These are phyloP conservation scores for Raffaelea deltoideospora DNA, from an alignment of 2,329 filamentous ascomycete genomes.

Conservation along the genomic window DNA sequence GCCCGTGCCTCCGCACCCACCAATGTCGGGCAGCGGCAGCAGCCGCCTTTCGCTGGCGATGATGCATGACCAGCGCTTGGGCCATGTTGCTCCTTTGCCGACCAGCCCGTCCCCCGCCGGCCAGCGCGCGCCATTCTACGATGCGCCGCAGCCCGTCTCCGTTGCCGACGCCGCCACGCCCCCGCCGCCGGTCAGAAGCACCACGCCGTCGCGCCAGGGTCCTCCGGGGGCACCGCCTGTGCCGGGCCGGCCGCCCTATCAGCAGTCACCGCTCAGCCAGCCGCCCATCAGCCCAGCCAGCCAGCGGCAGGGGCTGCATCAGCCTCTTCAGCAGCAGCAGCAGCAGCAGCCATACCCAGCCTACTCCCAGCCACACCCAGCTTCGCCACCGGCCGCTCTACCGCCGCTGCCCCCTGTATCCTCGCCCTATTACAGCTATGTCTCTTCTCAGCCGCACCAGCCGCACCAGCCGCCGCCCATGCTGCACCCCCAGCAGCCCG, in stretches of 20 bases:
- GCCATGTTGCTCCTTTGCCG: too few relatives aligned
- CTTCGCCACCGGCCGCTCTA: too few relatives aligned
- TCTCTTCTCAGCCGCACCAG: too few relatives aligned
- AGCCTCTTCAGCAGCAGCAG: constrained; percentile 8
- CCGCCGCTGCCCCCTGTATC: background rate
- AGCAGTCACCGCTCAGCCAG: constrained; percentile 10
- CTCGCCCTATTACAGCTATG: too few relatives aligned
- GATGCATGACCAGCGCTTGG: too few relatives aligned
- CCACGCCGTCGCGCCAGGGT: constrained; percentile 1
- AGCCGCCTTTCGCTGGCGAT: background rate
- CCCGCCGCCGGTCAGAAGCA: background rate
- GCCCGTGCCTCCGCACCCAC: background rate
- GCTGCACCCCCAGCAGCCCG: background rate
- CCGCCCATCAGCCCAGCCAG: constrained; percentile 13
- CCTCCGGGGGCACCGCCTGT: constrained; percentile 3
- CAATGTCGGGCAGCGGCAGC: background rate
- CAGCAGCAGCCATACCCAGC: constrained; percentile 8
- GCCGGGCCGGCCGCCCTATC: constrained; percentile 9
- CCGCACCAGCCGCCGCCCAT: constrained; percentile 2
- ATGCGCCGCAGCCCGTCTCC: background rate
- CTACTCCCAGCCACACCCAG: constrained; percentile 8
- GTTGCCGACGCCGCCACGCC: background rate
- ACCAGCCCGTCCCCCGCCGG: background rate
- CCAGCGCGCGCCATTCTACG: background rate
- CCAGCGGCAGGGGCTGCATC: too few relatives aligned